Conservation (phyloP, 2,329 filamentous ascomycete genomes). For the Didymellaceae sp. region DNA sequence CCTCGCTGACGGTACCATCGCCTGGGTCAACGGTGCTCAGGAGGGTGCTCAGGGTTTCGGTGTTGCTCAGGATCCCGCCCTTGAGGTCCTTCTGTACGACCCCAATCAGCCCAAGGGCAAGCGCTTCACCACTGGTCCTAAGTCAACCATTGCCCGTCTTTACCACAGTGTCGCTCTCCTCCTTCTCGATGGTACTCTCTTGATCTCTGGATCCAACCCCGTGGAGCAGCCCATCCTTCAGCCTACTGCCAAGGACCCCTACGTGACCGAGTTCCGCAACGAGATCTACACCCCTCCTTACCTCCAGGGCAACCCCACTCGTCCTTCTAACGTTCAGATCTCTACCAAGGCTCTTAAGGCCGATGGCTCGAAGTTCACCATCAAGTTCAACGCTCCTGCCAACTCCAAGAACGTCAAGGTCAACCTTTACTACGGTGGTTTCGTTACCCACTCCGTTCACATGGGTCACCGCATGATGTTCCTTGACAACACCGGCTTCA, state of each 20-base stretch:
- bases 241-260: slow-evolving; percentile 55
- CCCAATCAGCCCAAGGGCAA: slow-evolving; percentile 58
- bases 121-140: slow-evolving; percentile 57
- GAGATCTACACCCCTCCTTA: slow-evolving; percentile 69
- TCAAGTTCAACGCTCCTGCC: slow-evolving; percentile 56
- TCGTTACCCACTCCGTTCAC: slow-evolving; percentile 66
- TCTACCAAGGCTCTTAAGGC: slow-evolving; percentile 54
- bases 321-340: slow-evolving; percentile 58
- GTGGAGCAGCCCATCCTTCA: slow-evolving; percentile 63
- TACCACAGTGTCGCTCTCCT: slow-evolving; percentile 68
- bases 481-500: slow-evolving; percentile 59
- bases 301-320: slow-evolving; percentile 59
- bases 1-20: slow-evolving; percentile 65
- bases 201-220: slow-evolving; percentile 67
- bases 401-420: slow-evolving; percentile 56
- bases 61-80: slow-evolving; percentile 60
- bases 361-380: slow-evolving; percentile 54
- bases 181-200: slow-evolving; percentile 64
- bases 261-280: slow-evolving; percentile 66
- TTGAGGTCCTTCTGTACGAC: slow-evolving; percentile 65
- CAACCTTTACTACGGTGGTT: slow-evolving; percentile 64
- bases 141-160: slow-evolving; percentile 55
- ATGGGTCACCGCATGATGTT: slow-evolving; percentile 67
- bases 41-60: slow-evolving; percentile 66
- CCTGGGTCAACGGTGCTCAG: slow-evolving; percentile 69